Evolutionary conservation across 352 stramenopile genomes (phyloP), one percentile per base, ranked within the genome.

Genomic region (Blastocystis sp.): DNA sequence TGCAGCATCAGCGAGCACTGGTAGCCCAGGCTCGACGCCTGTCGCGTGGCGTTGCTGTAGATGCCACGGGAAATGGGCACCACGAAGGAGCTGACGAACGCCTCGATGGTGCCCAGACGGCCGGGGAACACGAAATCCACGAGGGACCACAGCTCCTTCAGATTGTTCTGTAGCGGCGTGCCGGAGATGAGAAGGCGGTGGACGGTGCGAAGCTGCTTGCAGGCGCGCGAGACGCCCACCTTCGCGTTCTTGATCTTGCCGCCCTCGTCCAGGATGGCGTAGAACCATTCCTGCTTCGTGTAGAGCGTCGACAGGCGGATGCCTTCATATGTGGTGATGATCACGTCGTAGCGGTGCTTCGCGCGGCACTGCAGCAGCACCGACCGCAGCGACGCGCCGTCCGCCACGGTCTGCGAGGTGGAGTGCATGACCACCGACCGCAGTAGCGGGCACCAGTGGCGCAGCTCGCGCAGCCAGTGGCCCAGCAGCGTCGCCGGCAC

Each of bases 81-180:
- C 43, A 96, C 95, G 90, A 99, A 99, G 89, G 98, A 95, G 62
- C 94, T 92, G 70, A 98, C 95, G 90, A 99, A 99, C 4, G 94
- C 95, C 41, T 95, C 94, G 34, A 98, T 90, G n/a, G 95, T 98
- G 19, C 96, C 96, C 23, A 99, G 91, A 82, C 96, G 93, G 41
- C 97, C 97, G 38, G 96, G 97, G 90, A 97, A 98, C 2, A 98
- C 94, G 91, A 99, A 99, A 89, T 99, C 96, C 90, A 99, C 98
- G 1, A 99, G 90, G 11, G 93, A 97, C 96, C 97, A 99, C 21
- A 99, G 91, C 89, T 99, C 96, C 43, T 91, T 91, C 70, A 99
- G 90, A 45, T 94, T 95, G 90, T 99, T 98, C 91, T 96, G 93
- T 65, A 96, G 92, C 3, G 92, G 92, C n/a, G 92, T 93, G 21